Conservation (phyloP, 192 early-diverging fungal species). For the Gryganskiella cystojenkinii region DNA sequence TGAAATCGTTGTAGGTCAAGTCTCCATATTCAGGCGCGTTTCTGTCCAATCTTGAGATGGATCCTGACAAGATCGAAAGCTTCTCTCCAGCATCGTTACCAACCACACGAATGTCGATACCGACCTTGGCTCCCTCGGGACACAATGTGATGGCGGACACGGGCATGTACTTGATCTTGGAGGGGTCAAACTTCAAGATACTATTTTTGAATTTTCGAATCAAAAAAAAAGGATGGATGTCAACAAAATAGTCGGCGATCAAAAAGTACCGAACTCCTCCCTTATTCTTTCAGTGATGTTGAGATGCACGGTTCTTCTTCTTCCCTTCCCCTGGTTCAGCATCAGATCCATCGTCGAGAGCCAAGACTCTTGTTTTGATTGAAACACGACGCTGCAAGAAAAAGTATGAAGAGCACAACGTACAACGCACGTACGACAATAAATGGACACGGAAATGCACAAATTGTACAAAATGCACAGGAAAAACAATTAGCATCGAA, state of each 20-base stretch:
- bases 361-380: too few relatives aligned
- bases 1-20: conserved; percentile 77
- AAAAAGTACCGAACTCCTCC: not conserved
- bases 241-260: not conserved
- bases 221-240: not conserved
- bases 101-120: conserved; percentile 83
- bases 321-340: not conserved
- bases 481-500: not conserved
- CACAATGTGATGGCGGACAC: conserved; percentile 72
- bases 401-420: too few relatives aligned
- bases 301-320: not conserved
- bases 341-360: not conserved
- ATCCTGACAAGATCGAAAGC: conserved; percentile 82
- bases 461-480: too few relatives aligned
- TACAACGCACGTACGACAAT: not conserved
- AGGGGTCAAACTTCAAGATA: conserved; percentile 72
- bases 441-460: too few relatives aligned
- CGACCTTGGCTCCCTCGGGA: conserved; percentile 79
- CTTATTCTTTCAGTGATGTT: not conserved
- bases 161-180: conserved; percentile 78
- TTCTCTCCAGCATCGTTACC: conserved; percentile 89
- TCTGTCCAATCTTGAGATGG: conserved; percentile 82
- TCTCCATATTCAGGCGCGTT: conserved; percentile 87
- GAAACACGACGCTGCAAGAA: too few relatives aligned
- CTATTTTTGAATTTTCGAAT: conserved; percentile 14